Conservation (phyloP, 148 eudicot genomes). For the Vaccinium corymbosum region DNA sequence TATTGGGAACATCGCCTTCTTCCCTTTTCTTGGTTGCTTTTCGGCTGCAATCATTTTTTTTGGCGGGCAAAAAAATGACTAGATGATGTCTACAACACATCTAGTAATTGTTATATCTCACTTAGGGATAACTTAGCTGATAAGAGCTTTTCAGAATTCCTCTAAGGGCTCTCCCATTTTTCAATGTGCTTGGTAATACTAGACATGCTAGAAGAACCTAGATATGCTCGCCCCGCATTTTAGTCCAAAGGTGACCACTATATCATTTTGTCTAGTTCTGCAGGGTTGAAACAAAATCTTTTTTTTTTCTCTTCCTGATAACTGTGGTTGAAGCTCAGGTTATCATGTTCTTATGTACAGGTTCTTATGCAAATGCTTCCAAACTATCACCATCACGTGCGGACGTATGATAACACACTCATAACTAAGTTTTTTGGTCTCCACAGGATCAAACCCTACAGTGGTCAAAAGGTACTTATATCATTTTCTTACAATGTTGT, state of each 20-base stretch:
- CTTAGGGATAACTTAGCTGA: neutral
- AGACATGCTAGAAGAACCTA: neutral
- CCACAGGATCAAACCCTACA: constrained; percentile 84
- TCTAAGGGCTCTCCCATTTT: neutral
- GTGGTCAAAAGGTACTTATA: constrained; percentile 90
- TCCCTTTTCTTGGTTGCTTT: neutral
- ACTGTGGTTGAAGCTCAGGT: constrained; percentile 8
- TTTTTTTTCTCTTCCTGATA: neutral
- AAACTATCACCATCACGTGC: constrained; percentile 79
- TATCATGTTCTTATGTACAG: constrained; percentile 37
- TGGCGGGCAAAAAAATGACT: neutral
- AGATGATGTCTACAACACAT: neutral
- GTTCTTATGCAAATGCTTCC: constrained; percentile 96
- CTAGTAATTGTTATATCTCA: neutral
- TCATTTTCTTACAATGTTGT: neutral
- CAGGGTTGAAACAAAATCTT: neutral
- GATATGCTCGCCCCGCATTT: neutral
- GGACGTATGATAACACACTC: constrained; percentile 80
- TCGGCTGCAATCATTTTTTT: neutral
- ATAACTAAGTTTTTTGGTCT: constrained; percentile 97
- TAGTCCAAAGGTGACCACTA: neutral
- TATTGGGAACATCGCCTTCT: neutral
- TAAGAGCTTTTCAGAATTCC: neutral
- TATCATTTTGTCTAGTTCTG: neutral
- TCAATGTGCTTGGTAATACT: neutral